Percentiles rank a stretch among this genome's conserved stretches.
These are phyloP conservation scores for Cercospora zeina DNA, from an alignment of 2,329 filamentous ascomycete species.

Conservation along the genomic window DNA sequence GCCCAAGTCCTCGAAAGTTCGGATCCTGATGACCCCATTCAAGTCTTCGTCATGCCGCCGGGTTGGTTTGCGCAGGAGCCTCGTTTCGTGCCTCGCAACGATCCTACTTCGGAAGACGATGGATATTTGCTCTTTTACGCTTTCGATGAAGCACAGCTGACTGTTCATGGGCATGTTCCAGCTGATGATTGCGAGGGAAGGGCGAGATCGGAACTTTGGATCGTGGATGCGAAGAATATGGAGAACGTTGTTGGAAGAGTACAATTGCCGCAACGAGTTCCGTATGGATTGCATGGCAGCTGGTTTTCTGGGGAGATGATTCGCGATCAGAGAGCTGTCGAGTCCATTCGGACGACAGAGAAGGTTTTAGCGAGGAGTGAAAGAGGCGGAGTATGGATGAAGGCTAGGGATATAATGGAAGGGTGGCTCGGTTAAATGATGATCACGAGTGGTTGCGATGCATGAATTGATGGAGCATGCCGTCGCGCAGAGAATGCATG, in stretches of 20 bases:
- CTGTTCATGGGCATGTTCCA: slow-evolving; percentile 36
- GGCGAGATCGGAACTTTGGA: slow-evolving; percentile 64
- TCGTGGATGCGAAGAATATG: slow-evolving; percentile 66
- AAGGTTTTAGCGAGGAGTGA: slow-evolving; percentile 30
- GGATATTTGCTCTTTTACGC: slow-evolving; percentile 69
- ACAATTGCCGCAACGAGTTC: slow-evolving; percentile 64
- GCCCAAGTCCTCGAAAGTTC: slow-evolving; percentile 52
- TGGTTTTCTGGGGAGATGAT: slow-evolving; percentile 62
- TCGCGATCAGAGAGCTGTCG: slow-evolving; percentile 48
- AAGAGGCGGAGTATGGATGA: slow-evolving; percentile 36
- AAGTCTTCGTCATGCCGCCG: slow-evolving; percentile 61
- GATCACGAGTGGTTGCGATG: background rate
- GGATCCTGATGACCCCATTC: slow-evolving; percentile 52
- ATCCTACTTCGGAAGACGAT: slow-evolving; percentile 63
- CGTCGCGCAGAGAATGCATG: too few species aligned
- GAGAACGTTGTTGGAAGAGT: slow-evolving; percentile 59
- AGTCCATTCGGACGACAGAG: slow-evolving; percentile 37
- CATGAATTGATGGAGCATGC: too few species aligned
- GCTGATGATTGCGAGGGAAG: slow-evolving; percentile 30
- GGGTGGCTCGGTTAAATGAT: slow-evolving; percentile 30
- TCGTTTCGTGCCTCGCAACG: slow-evolving; percentile 65
- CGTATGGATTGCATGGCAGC: slow-evolving; percentile 66
- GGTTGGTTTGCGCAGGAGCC: slow-evolving; percentile 68
- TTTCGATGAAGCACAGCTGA: slow-evolving; percentile 66
- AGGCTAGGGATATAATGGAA: slow-evolving; percentile 36